phyloP scores from a whole-genome alignment of 352 stramenopile genomes.

The Globisporangium abappressorium region DNA sequence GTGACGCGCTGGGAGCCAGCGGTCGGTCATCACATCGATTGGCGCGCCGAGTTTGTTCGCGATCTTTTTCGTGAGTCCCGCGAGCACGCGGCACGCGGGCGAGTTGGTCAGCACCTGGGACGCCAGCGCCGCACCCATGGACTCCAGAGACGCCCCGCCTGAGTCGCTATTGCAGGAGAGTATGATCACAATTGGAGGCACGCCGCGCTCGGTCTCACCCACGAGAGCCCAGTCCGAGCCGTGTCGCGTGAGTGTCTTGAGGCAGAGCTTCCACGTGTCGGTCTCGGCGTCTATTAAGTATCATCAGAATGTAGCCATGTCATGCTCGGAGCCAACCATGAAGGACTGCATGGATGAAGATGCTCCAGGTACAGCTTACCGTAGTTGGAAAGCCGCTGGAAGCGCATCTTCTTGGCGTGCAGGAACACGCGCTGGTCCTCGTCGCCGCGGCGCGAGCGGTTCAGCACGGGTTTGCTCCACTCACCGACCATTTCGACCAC shows the following conservation, averaged over 20 bases:
- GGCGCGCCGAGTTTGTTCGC: conserved; percentile 77
- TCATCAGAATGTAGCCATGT: neutral
- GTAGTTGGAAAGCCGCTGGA: conserved; percentile 72
- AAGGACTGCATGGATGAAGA: neutral
- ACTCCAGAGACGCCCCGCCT: conserved; percentile 33
- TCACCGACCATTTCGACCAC: conserved; percentile 56
- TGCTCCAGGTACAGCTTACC: conserved; percentile 25
- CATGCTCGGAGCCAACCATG: neutral
- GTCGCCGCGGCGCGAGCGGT: conserved; percentile 66
- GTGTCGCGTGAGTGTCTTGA: conserved; percentile 70
- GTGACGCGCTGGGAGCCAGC: conserved; percentile 57
- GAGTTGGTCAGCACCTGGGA: conserved; percentile 66
- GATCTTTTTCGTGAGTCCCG: conserved; percentile 81
- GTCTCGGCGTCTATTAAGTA: conserved; percentile 40
- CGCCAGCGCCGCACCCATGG: conserved; percentile 36
- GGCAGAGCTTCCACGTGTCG: conserved; percentile 58
- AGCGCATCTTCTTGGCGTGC: conserved; percentile 50
- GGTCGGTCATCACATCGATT: conserved; percentile 82
- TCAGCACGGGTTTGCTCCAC: conserved; percentile 75
- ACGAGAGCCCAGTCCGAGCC: conserved; percentile 70
- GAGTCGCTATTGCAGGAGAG: conserved; percentile 34
- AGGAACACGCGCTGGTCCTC: conserved; percentile 75
- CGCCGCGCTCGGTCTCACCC: conserved; percentile 56
- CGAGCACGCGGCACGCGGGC: conserved; percentile 65
- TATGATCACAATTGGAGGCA: conserved; percentile 64